Evolutionary conservation across 2,329 filamentous ascomycete genomes (phyloP), one percentile per base, ranked within the genome.

Genomic region (Lachnum nothofagi): DNA sequence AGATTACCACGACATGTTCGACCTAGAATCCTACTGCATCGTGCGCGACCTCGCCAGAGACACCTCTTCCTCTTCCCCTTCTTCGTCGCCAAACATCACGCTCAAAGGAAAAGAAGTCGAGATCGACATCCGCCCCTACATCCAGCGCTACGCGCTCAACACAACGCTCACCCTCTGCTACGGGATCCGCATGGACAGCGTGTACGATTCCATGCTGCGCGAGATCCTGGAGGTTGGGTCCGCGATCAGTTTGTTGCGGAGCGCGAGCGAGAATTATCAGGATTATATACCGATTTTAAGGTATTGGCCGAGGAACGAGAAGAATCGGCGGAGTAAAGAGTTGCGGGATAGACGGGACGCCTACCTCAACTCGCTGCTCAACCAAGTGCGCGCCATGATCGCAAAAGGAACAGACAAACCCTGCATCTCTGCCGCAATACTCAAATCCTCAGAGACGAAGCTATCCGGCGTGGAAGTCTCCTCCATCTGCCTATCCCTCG

Each of bases 131-230:
- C 64, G 75, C 4, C 73, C 73, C 0, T 78, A 77, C 50, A 72
- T 78, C 25, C 75, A 78, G 53, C 66, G 75, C 12, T 78, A 72
- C 59, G 75, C 74, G 0, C 65, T 78, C 7, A 78, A 78, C 60
- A 78, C 75, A 0, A 78, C 74, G 0, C 61, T 79, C 16, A 79
- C 75, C 0, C 67, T 78, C 1, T 77, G 73, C 56, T 78, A 78
- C 44, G 75, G 75, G 0, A 76, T 77, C 33, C 70, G 75, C 1
- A 78, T 79, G 75, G 74, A 78, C 56, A 68, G 64, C 4, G 72
- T 77, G 0, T 76, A 75, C 53, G 76, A 78, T 44, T 68, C 69
- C 1, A 63, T 78, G 40, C 62, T 78, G 7, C 67, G 74, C 3
- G 75, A 78, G 58, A 76, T 79, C 29, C 65, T 78, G 0, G 64